Conservation (phyloP, 2,329 filamentous ascomycete genomes). For the Aspergillus brunneoviolaceus region DNA sequence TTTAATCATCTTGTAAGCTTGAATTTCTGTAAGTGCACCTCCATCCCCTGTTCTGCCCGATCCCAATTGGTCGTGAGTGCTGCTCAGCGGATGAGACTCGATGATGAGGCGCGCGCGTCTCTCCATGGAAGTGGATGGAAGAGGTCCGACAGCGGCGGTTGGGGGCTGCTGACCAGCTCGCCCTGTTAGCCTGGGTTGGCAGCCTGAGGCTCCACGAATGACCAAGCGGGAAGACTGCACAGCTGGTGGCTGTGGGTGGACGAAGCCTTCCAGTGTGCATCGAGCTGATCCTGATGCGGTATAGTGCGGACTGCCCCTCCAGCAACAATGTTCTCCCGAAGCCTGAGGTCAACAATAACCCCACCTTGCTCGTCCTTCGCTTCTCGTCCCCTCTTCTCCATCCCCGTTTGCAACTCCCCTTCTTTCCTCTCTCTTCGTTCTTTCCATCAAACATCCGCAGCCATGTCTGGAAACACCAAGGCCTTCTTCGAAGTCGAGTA, state of each 20-base stretch:
- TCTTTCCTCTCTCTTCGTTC: slow-evolving; percentile 45
- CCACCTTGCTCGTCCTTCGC: slow-evolving; percentile 46
- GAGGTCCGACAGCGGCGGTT: not conserved
- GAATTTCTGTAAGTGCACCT: slow-evolving; percentile 7
- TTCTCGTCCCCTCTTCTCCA: slow-evolving; percentile 35
- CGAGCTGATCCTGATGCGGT: slow-evolving; percentile 22
- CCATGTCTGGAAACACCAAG: slow-evolving; percentile 66
- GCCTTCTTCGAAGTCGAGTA: slow-evolving; percentile 74
- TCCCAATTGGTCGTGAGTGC: not conserved
- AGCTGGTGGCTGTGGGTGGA: slow-evolving; percentile 17
- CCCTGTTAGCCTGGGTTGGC: not conserved
- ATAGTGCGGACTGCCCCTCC: slow-evolving; percentile 33
- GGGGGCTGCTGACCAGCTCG: not conserved
- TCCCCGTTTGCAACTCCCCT: slow-evolving; percentile 31
- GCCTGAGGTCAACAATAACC: slow-evolving; percentile 42
- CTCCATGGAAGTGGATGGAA: not conserved
- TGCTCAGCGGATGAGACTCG: not conserved
- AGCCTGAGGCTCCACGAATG: not conserved
- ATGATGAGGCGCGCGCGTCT: not conserved
- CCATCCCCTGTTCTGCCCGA: not conserved
- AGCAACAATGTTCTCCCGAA: slow-evolving; percentile 44
- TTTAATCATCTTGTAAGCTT: not conserved
- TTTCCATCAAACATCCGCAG: slow-evolving; percentile 66
- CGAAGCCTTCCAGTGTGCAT: slow-evolving; percentile 8
- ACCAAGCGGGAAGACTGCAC: slow-evolving; percentile 13